Evolutionary conservation across 805 yeast genomes (phyloP), one percentile per base, ranked within the genome.

Genomic region (Maudiozyma barnettii): DNA sequence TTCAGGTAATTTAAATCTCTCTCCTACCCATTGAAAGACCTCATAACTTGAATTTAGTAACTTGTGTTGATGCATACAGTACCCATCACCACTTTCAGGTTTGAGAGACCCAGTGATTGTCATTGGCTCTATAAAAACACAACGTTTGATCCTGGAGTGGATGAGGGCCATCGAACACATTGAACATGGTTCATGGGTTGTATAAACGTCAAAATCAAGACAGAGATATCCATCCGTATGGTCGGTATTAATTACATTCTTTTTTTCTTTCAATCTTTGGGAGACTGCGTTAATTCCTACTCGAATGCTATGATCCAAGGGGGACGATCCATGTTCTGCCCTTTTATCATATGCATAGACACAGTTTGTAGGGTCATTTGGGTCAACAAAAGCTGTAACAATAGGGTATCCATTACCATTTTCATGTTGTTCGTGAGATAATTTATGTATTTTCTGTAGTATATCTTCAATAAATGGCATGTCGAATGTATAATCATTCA

Each of bases 111-210:
- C 89, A 0, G 84, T 78, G 21, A 50, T 49, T 0, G 56, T 53
- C 52, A 76, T 73, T 2, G 75, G 67, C 37, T 68, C 66, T 16
- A 84, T 54, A 64, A 81, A 91, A 1, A 85, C 67, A 31, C 91
- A 67, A 45, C 88, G 71, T 14, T 79, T 74, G 0, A 93, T 75
- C 43, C 99, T 71, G 1, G 98, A 91, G 61, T 93, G 99, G 10
- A 90, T 81, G 38, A 93, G 70, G 0, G 98, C 98, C 99, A 93
- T 93, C 6, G 86, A 69, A 59, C 99, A 93, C 97, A 91, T 93
- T 0, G 87, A 77, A 58, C 99, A 93, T 0, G 99, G 99, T 63
- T 93, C 99, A 61, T 89, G 95, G 0, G 96, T 84, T 1, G 95
- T 84, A 59, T 84, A 88, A 0, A 93, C 88, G 51, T 85, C 81